phyloP scores from a whole-genome alignment of 371 early-diverging fungal genomes.

The Mucor circinelloides region DNA sequence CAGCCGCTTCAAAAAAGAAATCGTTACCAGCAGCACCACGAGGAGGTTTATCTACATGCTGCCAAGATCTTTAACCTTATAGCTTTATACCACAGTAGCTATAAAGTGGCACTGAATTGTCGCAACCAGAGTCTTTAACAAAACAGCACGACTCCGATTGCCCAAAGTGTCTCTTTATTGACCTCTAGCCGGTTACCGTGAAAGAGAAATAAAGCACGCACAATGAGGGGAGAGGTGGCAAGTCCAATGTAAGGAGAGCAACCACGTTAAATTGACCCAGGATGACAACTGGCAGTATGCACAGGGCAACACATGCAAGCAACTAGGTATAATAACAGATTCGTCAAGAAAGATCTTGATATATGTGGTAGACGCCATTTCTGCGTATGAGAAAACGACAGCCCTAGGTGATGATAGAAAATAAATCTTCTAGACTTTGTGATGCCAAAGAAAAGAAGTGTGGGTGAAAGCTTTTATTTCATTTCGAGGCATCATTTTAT shows the following conservation, averaged over 20 bases:
- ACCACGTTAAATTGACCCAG: neutral
- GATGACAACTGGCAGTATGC: neutral
- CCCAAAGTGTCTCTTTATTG: neutral
- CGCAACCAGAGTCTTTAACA: neutral
- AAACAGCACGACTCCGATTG: neutral
- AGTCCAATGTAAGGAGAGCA: neutral
- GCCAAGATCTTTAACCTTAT: neutral
- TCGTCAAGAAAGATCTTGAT: neutral
- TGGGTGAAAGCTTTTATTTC: too few relatives aligned
- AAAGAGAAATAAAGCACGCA: neutral
- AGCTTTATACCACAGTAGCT: neutral
- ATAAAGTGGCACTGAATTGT: neutral
- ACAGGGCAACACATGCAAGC: neutral
- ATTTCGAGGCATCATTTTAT: too few relatives aligned
- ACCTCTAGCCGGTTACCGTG: neutral
- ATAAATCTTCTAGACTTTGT: neutral
- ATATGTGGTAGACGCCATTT: neutral
- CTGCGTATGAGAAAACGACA: neutral
- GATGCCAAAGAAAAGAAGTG: neutral
- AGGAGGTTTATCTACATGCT: neutral
- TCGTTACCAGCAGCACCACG: neutral
- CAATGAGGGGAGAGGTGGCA: neutral
- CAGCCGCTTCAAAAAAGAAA: neutral
- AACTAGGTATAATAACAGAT: neutral
- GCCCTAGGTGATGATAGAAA: neutral